Base-by-base conservation (phyloP, 2,329 filamentous ascomycete genomes). In the Sporothrix curviconia region DNA sequence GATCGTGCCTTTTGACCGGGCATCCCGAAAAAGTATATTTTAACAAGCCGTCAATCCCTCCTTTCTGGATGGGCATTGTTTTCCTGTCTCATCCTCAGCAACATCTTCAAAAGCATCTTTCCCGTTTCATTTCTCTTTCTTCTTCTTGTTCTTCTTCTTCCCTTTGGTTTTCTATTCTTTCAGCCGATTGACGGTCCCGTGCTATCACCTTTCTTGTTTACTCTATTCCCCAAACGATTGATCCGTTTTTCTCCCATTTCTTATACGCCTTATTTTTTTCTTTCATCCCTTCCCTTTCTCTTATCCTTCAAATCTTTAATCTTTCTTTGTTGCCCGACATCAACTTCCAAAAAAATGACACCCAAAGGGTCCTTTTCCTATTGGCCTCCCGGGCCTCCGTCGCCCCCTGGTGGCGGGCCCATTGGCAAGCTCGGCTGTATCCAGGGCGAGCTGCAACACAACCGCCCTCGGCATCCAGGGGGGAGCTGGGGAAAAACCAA, bases 401-500 rank as follows among this genome's bases (percentile, higher is more conserved):
- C 15, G 58, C 67, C 19, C n/a, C n/a, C n/a, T n/a, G n/a, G n/a
- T n/a, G n/a, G n/a, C n/a, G n/a, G n/a, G 69, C 67, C 30, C 69
- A 71, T 57, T n/a, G 69, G 69, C 62, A 70, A 69, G 51, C 57
- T 70, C 36, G 62, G 63, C 15, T 65, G 64, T 17, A 63, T 68
- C 11, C 62, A 61, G 7, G 72, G 72, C 42, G 68, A 74, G 72
- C 34, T 73, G 73, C 61, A 76, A 76, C 63, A 69, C 68, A 22
- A 75, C 73, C 1, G 73, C 69, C n/a, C 66, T 75, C 3, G 74
- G 67, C 22, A 76, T 75, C 59, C 63, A 68, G 59, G 73, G 74
- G 44, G 72, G 62, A 36, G 62, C 74, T 56, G n/a, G n/a, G n/a
- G n/a, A n/a, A n/a, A n/a, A n/a, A n/a, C n/a, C n/a, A n/a, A n/a